Conservation (phyloP, 2,329 filamentous ascomycete species). For the Penicillium corylophilum region DNA sequence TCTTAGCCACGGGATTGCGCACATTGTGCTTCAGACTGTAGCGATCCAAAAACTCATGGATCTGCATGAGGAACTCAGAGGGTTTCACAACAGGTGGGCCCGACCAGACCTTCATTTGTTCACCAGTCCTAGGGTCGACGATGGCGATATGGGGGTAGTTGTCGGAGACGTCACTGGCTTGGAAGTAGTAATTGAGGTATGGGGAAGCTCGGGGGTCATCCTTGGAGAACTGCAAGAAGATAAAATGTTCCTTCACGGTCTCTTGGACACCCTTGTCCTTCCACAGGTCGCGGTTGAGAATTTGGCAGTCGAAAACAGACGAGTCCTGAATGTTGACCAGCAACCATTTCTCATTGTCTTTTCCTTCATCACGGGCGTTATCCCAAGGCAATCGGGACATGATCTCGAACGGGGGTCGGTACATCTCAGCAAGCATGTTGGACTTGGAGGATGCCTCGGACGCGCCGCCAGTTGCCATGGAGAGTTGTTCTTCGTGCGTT, state of each 20-base stretch:
- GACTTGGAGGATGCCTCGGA: conserved; percentile 68
- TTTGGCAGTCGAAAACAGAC: conserved; percentile 90
- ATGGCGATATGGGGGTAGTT: conserved; percentile 96
- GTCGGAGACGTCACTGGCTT: conserved; percentile 73
- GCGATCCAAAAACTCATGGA: conserved; percentile 94
- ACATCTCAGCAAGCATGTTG: conserved; percentile 82
- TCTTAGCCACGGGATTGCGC: conserved; percentile 86
- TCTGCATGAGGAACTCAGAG: conserved; percentile 81
- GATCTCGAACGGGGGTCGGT: conserved; percentile 86
- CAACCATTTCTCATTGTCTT: conserved; percentile 88
- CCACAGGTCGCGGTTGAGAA: conserved; percentile 93
- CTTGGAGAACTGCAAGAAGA: conserved; percentile 93
- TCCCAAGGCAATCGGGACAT: conserved; percentile 82
- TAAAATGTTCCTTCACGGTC: conserved; percentile 86
- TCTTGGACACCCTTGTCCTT: conserved; percentile 77
- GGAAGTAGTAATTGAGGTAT: conserved; percentile 90
- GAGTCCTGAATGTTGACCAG: conserved; percentile 93
- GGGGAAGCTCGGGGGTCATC: conserved; percentile 73
- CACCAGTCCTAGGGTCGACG: conserved; percentile 89
- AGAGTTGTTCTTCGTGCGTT: conserved; percentile 53
- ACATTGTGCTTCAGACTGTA: conserved; percentile 86
- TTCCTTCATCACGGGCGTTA: conserved; percentile 77
- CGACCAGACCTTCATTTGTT: conserved; percentile 96
- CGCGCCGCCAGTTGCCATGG: conserved; percentile 63
- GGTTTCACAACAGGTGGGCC: conserved; percentile 74